Evolutionary conservation across 1,284 basidiomycete species (phyloP).

Genomic region (Ustilago loliicola): DNA sequence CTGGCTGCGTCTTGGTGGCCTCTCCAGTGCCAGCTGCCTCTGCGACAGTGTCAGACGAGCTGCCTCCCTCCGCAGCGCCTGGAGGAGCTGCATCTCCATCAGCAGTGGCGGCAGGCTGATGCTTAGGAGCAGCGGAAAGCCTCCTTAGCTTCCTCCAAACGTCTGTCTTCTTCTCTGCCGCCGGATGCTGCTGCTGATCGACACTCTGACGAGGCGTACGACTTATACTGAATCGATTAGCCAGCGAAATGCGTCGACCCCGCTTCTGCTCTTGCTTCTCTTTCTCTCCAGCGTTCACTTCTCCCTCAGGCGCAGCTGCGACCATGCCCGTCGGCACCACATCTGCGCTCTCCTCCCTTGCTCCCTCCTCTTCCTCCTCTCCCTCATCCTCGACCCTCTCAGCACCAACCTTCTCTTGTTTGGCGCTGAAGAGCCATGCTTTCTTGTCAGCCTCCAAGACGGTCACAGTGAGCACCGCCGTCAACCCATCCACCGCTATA

Average conservation of each 20-base stretch:
- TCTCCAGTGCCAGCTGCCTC: constrained; percentile 3
- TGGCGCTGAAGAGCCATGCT: constrained; percentile 17
- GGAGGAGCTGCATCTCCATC: neutral
- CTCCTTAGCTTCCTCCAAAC: constrained; percentile 31
- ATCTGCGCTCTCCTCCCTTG: neutral
- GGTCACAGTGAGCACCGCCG: constrained; percentile 56
- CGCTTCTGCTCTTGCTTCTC: constrained; percentile 9
- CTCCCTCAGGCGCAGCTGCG: neutral
- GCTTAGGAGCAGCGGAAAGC: constrained; percentile 15
- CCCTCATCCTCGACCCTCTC: neutral
- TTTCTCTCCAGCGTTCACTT: neutral
- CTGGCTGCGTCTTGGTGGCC: constrained; percentile 4
- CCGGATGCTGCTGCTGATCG: constrained; percentile 7
- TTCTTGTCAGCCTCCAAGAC: constrained; percentile 19
- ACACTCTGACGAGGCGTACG: constrained; percentile 8
- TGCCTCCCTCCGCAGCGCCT: neutral
- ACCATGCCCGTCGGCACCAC: neutral
- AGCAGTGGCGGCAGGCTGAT: constrained; percentile 1
- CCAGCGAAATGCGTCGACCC: constrained; percentile 5
- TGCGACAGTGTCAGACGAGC: constrained; percentile 14
- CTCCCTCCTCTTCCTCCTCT: neutral
- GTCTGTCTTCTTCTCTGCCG: neutral
- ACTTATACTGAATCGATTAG: constrained; percentile 18
- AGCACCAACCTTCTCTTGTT: neutral
- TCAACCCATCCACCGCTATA: constrained; percentile 60